Base-by-base conservation (phyloP, 208 protist genomes). In the Novymonas esmeraldas region DNA sequence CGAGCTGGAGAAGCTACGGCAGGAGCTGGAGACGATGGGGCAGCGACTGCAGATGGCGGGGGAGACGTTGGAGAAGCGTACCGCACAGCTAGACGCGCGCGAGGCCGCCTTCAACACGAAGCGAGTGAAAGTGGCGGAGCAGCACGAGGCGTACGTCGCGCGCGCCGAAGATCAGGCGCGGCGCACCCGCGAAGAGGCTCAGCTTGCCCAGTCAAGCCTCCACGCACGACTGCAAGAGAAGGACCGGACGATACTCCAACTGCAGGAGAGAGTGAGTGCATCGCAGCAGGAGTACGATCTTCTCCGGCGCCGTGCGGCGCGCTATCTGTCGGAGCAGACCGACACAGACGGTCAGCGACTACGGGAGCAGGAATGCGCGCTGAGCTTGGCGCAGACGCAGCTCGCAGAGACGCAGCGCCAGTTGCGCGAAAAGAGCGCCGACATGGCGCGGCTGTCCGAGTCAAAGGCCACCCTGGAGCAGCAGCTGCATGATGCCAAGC, bases 141-240 rank as follows among this genome's bases (percentile, higher is more conserved):
- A 93, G 81, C 90, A 97, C 68, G 93, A 95, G 65, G 57, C 65
- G 11, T 87, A 95, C 61, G 54, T 94, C n/a, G 41, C 65, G 0
- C 66, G 77, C 10, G 64, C 89, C 9, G 90, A 97, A 74, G 64
- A 65, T 29, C 79, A 85, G 22, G 72, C 71, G 38, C 71, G 81
- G 36, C 86, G 80, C 44, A 64, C 70, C 1, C 54, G 82, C 34
- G 90, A 96, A 39, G 88, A 89, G 60, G 63, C 75, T 0, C 51
- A 65, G 42, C 66, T 82, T 33, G 61, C 68, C 14, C 73, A 85
- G 31, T 82, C 84, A 1, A 64, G 64, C 31, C 63, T 91, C n/a
- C 62, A 84, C 51, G 73, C 78, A 5, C 62, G 92, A 55, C 52
- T 92, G 20, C 70, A 72, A 20, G 90, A 95, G 59, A 81, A 82